Evolutionary conservation across 768 basidiomycete species (phyloP), one percentile per base, ranked within the genome.

Genomic region (Hygrocybe coccinea): DNA sequence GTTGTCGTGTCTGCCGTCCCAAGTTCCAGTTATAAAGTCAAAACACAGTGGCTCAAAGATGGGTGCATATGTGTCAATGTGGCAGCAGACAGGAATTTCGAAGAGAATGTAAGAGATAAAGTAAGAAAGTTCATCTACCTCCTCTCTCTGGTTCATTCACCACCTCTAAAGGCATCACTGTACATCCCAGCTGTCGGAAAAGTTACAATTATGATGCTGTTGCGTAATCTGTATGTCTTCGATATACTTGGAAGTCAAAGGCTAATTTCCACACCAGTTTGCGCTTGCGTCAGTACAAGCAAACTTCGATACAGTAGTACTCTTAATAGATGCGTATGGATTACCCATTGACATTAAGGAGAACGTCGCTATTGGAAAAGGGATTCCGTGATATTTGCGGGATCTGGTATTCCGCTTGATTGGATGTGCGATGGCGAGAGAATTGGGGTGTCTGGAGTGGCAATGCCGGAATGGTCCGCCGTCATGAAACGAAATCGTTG

Each of bases 111-210:
- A 17, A 79, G 92, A 58, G 92, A 95, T 17, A 92, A 94, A 81
- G 94, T 91, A 62, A 52, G 77, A 63, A 8, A 29, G 34, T 43
- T 10, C 44, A n/a, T 41, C 37, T 50, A 46, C 19, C 29, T 46
- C 17, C 29, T 35, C 33, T 25, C 48, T 57, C 25, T 44, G n/a
- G n/a, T 12, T 50, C 17, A 22, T 24, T 25, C 43, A 34, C 14
- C 22, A 9, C 50, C 44, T 34, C 51, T 29, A 39, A 41, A 93
- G 94, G 95, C 94, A 10, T 92, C 93, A 12, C 76, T 99, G 56
- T 97, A 97, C 69, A 79, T 98, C 59, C 94, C 95, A 8, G 87
- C 91, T 5, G 92, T 99, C n/a, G 97, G 97, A 17, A 97, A 95
- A 73, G 89, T 97, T 55, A 99, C 97, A 1, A 97, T 97, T 61